A percentile compares a stretch with the other conserved stretches of the same genome.
phyloP scores from a whole-genome alignment of 805 yeast species.

The Suhomyces canberraensis region DNA sequence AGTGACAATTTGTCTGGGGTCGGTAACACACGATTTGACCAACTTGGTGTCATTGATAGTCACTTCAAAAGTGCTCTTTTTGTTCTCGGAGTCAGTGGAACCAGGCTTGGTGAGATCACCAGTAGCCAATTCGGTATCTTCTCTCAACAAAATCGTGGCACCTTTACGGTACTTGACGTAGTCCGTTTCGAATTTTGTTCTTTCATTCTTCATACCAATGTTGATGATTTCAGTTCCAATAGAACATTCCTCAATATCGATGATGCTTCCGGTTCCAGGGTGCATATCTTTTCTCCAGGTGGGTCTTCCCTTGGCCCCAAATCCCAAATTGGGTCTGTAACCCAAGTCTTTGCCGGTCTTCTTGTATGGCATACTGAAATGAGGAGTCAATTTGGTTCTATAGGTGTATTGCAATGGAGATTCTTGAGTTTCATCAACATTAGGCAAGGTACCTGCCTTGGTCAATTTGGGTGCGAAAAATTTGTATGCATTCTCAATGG shows the following conservation, averaged over 20 bases:
- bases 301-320: constrained; percentile 82
- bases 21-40: constrained; percentile 73
- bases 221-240: constrained; percentile 84
- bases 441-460: constrained; percentile 48
- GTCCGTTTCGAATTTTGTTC: constrained; percentile 50
- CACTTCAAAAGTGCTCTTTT: constrained; percentile 24
- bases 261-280: constrained; percentile 61
- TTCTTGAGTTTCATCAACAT: constrained; percentile 58
- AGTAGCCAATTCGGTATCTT: constrained; percentile 47
- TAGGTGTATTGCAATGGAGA: constrained; percentile 78
- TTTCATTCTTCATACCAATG: constrained; percentile 67
- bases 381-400: constrained; percentile 94
- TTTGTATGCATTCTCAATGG: constrained; percentile 77
- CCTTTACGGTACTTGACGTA: constrained; percentile 61
- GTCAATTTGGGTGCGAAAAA: constrained; percentile 64
- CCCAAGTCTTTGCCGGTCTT: constrained; percentile 27
- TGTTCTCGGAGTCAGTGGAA: constrained; percentile 40
- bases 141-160: constrained; percentile 83
- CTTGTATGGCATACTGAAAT: constrained; percentile 74
- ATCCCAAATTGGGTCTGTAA: constrained; percentile 74
- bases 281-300: constrained; percentile 52
- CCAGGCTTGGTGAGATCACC: constrained; percentile 27
- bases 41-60: constrained; percentile 29
- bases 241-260: constrained; percentile 92
- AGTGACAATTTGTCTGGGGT: constrained; percentile 72